Percentiles rank a stretch among this genome's conserved stretches.
phyloP scores from a whole-genome alignment of 140 eudicot genomes.

The Senecio squalidus region DNA sequence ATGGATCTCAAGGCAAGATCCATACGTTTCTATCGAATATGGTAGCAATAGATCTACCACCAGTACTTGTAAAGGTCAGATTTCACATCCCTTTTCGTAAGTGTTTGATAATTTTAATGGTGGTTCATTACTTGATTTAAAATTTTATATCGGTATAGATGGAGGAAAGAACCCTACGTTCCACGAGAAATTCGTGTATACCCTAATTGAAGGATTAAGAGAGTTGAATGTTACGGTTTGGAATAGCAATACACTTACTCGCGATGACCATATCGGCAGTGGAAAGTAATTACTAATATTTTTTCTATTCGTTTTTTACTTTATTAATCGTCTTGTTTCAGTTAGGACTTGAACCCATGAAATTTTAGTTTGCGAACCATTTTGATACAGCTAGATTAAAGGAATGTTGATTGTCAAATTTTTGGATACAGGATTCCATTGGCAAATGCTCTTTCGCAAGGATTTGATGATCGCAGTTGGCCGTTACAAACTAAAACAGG shows the following conservation, averaged over 20 bases:
- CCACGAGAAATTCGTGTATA: slow-evolving; percentile 80
- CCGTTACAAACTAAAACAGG: slow-evolving; percentile 72
- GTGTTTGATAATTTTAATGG: neutral
- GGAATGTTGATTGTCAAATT: neutral
- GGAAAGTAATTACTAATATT: slow-evolving; percentile 64
- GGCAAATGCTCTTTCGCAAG: slow-evolving; percentile 65
- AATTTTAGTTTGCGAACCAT: too few species aligned
- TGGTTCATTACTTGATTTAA: slow-evolving; percentile 6
- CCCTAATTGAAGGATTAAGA: slow-evolving; percentile 67
- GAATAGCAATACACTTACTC: slow-evolving; percentile 78
- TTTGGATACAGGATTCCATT: slow-evolving; percentile 50
- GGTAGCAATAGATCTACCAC: slow-evolving; percentile 62
- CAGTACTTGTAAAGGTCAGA: slow-evolving; percentile 71
- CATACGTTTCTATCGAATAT: slow-evolving; percentile 70
- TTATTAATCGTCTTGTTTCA: neutral
- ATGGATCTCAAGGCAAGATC: slow-evolving; percentile 95
- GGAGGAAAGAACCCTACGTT: slow-evolving; percentile 91
- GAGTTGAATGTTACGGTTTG: slow-evolving; percentile 67
- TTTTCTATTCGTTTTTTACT: neutral
- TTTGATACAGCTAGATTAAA: too few species aligned
- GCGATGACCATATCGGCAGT: slow-evolving; percentile 75
- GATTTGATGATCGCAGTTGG: slow-evolving; percentile 86
- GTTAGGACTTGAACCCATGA: too few species aligned
- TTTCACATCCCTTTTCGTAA: neutral
- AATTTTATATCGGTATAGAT: slow-evolving; percentile 34